These are phyloP conservation scores for Neurospora tetraspora DNA, from an alignment of 495 filamentous ascomycete species.

Conservation along the genomic window DNA sequence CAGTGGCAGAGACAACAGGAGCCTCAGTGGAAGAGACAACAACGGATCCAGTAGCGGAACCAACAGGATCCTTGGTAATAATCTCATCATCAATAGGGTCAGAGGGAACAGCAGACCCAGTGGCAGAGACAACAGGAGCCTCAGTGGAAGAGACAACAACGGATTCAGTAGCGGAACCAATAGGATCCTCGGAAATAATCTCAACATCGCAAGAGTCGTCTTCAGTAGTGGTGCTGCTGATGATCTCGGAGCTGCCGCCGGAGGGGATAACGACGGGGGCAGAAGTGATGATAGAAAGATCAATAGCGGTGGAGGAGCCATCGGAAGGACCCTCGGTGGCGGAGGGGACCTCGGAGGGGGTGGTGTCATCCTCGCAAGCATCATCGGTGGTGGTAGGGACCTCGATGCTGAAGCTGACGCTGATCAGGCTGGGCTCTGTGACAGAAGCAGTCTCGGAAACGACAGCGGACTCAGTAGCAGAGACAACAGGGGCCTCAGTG, in stretches of 20 bases:
- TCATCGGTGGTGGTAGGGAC: constrained; percentile 3
- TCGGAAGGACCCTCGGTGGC: background rate
- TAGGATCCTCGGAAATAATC: background rate
- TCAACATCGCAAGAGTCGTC: constrained; percentile 6
- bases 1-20: background rate
- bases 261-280: background rate
- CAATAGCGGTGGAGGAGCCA: background rate
- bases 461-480: background rate
- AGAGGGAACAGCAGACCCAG: background rate
- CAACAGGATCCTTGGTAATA: background rate
- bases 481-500: background rate
- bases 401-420: background rate
- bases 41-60: background rate
- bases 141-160: background rate
- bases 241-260: background rate
- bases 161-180: no score
- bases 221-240: constrained; percentile 1
- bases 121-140: background rate
- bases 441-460: background rate
- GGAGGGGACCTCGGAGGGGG: background rate
- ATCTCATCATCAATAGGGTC: constrained; percentile 2
- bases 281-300: background rate
- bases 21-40: no score
- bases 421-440: background rate
- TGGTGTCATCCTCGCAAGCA: background rate